Percentiles rank a stretch among this genome's conserved stretches.
Evolutionary conservation across 2,329 filamentous ascomycete genomes (phyloP).

Genomic region (Colletotrichum abscissum): DNA sequence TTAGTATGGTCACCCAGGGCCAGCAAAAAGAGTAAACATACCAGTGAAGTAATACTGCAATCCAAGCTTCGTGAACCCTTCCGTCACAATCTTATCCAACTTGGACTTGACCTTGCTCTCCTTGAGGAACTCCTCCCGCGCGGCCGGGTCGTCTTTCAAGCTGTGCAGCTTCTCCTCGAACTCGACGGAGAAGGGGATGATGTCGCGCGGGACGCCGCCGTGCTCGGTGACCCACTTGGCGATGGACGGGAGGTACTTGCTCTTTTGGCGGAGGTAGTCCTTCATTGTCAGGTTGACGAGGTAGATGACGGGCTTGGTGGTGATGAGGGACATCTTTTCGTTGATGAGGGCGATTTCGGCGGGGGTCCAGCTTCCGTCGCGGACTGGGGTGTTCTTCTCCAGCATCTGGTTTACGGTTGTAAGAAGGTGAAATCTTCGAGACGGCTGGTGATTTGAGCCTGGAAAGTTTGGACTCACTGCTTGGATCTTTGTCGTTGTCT

Average conservation of each 20-base stretch:
- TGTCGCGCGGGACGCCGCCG: constrained; percentile 52
- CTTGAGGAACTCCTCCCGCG: background rate
- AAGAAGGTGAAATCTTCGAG: no score
- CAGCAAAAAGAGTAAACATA: background rate
- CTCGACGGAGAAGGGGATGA: constrained; percentile 57
- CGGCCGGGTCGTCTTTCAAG: background rate
- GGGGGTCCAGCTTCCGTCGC: constrained; percentile 55
- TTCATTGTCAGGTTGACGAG: constrained; percentile 59
- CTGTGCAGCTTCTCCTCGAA: constrained; percentile 54
- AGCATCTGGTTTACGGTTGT: constrained; percentile 46
- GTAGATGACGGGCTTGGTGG: constrained; percentile 57
- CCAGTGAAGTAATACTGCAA: background rate
- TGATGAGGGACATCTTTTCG: constrained; percentile 57
- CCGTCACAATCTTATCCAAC: background rate
- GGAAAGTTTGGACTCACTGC: constrained; percentile 39
- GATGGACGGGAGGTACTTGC: constrained; percentile 57
- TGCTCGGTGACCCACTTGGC: constrained; percentile 58
- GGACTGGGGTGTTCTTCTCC: constrained; percentile 52
- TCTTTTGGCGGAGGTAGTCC: constrained; percentile 58
- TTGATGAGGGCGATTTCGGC: constrained; percentile 58
- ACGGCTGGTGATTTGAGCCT: no score
- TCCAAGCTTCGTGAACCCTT: background rate
- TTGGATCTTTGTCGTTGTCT: constrained; percentile 54
- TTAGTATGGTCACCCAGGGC: background rate
- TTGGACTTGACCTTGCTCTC: background rate